These are phyloP conservation scores for Diutina rugosa DNA, from an alignment of 1,139 yeast species.

Conservation along the genomic window DNA sequence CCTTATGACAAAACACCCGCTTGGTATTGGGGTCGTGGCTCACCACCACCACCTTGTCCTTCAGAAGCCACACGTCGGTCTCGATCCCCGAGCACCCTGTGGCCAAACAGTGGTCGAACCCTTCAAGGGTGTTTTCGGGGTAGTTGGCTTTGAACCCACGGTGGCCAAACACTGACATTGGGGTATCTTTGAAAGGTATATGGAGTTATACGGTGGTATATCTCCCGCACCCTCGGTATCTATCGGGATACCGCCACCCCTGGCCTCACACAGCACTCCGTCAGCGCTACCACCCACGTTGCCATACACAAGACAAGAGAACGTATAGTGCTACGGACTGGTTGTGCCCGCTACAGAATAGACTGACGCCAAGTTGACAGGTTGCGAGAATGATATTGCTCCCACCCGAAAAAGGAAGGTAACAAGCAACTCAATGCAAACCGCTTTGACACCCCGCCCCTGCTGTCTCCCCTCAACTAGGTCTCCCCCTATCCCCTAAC, in stretches of 20 bases:
- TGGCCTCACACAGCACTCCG: neutral
- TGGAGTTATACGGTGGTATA: neutral
- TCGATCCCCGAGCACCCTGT: slow-evolving; percentile 67
- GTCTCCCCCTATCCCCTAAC: no score
- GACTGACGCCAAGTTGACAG: no score
- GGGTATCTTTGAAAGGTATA: neutral
- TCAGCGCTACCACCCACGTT: neutral
- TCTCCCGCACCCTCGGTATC: neutral
- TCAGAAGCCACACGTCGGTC: slow-evolving; percentile 71
- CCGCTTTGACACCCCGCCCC: no score
- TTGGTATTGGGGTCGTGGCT: slow-evolving; percentile 58
- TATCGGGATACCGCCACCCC: neutral
- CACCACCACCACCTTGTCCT: slow-evolving; percentile 62
- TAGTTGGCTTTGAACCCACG: slow-evolving; percentile 45
- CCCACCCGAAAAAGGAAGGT: no score
- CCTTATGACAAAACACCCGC: slow-evolving; percentile 43
- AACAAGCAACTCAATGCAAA: no score
- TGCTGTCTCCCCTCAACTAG: no score
- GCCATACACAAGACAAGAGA: neutral
- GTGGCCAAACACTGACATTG: slow-evolving; percentile 16
- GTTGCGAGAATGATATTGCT: no score
- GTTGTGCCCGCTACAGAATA: neutral
- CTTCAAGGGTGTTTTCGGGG: slow-evolving; percentile 71
- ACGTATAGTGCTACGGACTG: neutral
- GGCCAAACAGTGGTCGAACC: slow-evolving; percentile 59